A percentile compares a stretch with the other conserved stretches of the same genome.
Conservation (phyloP, 331 rosid genomes). For the Phaseolus coccineus region DNA sequence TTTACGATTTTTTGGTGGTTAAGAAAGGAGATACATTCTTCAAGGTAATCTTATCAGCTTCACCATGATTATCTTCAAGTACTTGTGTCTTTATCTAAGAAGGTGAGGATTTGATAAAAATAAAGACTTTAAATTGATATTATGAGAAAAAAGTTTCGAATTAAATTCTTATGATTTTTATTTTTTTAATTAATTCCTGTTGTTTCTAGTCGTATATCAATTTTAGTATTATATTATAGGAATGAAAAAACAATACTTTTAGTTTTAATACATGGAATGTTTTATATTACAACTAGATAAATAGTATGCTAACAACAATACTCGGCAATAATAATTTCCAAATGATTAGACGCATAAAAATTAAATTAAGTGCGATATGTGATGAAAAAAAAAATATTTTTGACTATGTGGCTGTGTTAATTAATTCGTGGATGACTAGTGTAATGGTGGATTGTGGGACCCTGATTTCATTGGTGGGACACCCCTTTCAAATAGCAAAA, state of each 20-base stretch:
- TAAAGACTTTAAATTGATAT: too few species aligned
- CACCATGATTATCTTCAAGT: too few species aligned
- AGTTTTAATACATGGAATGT: neutral
- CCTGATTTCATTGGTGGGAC: constrained; percentile 23
- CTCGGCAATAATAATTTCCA: neutral
- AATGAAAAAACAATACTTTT: neutral
- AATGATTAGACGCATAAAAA: neutral
- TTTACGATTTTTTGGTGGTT: neutral
- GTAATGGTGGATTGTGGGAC: constrained; percentile 10
- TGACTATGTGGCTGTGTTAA: neutral
- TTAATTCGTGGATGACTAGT: neutral
- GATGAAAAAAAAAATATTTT: neutral
- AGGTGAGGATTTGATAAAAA: neutral
- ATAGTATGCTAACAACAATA: neutral
- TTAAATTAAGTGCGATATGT: neutral
- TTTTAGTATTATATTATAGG: neutral
- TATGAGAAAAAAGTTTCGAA: neutral
- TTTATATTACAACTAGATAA: neutral
- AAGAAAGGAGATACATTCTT: constrained; percentile 27
- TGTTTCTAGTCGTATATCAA: neutral
- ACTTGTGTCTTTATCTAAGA: too few species aligned
- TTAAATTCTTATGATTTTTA: neutral
- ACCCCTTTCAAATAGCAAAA: constrained; percentile 10
- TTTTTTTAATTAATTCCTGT: neutral
- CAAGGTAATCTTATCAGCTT: too few species aligned